Evolutionary conservation across 2,329 filamentous ascomycete genomes (phyloP).

Genomic region (Neophaeococcomyces aloes): DNA sequence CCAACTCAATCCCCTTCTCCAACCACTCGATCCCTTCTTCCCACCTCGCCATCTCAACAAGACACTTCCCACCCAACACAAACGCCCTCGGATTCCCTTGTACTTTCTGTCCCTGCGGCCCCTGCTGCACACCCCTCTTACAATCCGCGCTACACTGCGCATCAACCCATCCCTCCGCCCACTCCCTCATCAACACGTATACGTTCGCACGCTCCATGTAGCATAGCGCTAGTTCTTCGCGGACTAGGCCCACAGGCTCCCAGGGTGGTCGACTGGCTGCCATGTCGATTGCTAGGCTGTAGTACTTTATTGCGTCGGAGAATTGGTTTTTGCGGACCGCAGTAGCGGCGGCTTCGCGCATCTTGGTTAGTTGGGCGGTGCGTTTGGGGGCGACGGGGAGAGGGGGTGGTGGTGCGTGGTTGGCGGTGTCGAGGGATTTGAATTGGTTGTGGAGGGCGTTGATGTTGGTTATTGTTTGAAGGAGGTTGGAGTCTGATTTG

Average conservation of each 20-base stretch:
- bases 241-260: constrained; percentile 74
- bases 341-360: constrained; percentile 76
- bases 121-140: constrained; percentile 37
- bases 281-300: constrained; percentile 84
- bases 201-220: constrained; percentile 85
- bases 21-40: constrained; percentile 77
- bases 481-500: constrained; percentile 42
- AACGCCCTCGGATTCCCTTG: constrained; percentile 87
- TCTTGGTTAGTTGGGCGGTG: constrained; percentile 74
- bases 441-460: constrained; percentile 71
- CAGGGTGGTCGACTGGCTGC: constrained; percentile 69
- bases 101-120: constrained; percentile 19
- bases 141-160: constrained; percentile 81
- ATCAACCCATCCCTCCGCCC: constrained; percentile 79
- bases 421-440: constrained; percentile 52
- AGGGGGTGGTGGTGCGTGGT: constrained; percentile 66
- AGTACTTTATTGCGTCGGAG: constrained; percentile 66
- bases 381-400: constrained; percentile 90
- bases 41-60: constrained; percentile 81
- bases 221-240: constrained; percentile 71
- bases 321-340: constrained; percentile 70
- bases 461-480: constrained; percentile 58
- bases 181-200: constrained; percentile 69
- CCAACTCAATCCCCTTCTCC: constrained; percentile 66
- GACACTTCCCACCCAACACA: constrained; percentile 76